phyloP scores from a whole-genome alignment of 176 grass and related monocot genomes.

The Cenchrus fungigraminus region DNA sequence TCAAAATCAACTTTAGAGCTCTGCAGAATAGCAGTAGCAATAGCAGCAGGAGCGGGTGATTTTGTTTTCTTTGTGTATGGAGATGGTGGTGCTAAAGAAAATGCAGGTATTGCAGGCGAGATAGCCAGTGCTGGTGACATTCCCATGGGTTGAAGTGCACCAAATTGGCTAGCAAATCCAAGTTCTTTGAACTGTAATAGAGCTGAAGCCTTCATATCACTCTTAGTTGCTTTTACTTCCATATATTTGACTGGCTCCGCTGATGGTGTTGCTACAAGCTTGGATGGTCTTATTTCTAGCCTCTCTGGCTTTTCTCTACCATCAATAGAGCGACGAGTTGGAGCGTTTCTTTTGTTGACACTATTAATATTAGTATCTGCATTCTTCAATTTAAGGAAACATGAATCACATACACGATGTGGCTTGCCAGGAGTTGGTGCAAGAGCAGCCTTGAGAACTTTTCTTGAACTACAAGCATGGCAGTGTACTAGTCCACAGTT shows the following conservation, averaged over 20 bases:
- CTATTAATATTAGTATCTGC: constrained; percentile 46
- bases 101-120: constrained; percentile 29
- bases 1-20: constrained; percentile 51
- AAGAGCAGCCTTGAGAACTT: constrained; percentile 84
- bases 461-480: constrained; percentile 91
- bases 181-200: constrained; percentile 57
- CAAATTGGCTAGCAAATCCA: constrained; percentile 58
- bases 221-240: constrained; percentile 55
- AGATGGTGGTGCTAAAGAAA: constrained; percentile 48
- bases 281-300: constrained; percentile 61
- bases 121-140: constrained; percentile 47
- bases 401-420: constrained; percentile 95
- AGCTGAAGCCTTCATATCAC: constrained; percentile 49
- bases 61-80: constrained; percentile 63
- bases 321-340: constrained; percentile 74
- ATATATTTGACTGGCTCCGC: constrained; percentile 50
- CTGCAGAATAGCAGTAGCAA: constrained; percentile 45
- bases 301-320: constrained; percentile 63
- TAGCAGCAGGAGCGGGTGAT: constrained; percentile 39
- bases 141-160: constrained; percentile 67
- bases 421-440: constrained; percentile 93
- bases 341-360: constrained; percentile 62
- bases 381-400: constrained; percentile 86
- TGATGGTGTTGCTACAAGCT: constrained; percentile 39
- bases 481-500: constrained; percentile 83